Base-by-base conservation (phyloP, 352 stramenopile genomes). In the Phytophthora pinifolia region DNA sequence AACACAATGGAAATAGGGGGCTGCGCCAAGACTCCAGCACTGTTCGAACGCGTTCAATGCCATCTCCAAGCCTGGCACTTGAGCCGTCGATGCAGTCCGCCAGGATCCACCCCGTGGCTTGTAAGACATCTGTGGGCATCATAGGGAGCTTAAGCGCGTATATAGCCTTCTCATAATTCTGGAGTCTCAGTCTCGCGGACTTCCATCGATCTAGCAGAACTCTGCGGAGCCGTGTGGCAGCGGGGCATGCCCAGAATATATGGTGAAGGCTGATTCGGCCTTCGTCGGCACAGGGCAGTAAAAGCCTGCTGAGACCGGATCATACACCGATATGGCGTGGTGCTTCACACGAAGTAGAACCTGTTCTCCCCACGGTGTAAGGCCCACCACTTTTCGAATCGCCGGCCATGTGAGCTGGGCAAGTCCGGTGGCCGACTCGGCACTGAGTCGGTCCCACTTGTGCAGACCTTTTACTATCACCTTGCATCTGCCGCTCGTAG, bases 351-450 rank as follows among this genome's bases (percentile, higher is more conserved):
- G 27, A 8, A 49, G 43, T 9, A 49, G 43, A 3, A 49, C 10
- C 14, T 49, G 43, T 17, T 49, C 43, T 38, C 43, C 43, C 43
- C 43, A 37, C 4, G 42, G 42, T 4, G 8, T 46, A 9, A 46
- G 12, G 3, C 25, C 42, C 3, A 48, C 42, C 3, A 48, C 25
- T 2, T 29, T 5, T 6, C 42, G 25, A 3, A 48, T 36, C 15
- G 25, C 9, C 10, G 4, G 18, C 42, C 42, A 48, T 4, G 29
- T 9, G 2, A 48, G 25, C 3, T 25, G 6, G 8, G 12, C 6
- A 6, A 48, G 25, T 3, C 42, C 42, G 22, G 22, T 14, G 6
- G 20, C 29, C 42, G 42, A 25, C 22, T 12, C 6, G 2, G 2
- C 6, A n/a, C 25, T 37, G 5, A 15, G 27, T 4, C 9, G 6